phyloP scores from a whole-genome alignment of 805 yeast species.

The Candida stauntonica region DNA sequence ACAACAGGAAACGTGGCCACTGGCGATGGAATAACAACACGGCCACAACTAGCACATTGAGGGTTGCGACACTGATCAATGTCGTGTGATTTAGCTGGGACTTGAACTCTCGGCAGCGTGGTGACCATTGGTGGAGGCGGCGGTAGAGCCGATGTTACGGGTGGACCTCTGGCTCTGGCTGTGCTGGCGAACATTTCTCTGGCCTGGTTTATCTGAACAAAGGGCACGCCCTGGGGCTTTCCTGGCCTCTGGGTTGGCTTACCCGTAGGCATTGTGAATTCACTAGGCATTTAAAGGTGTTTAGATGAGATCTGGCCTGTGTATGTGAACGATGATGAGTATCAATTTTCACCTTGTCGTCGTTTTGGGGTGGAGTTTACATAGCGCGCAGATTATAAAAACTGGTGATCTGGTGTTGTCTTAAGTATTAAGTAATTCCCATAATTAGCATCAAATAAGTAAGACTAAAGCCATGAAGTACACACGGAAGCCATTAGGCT shows the following conservation, averaged over 20 bases:
- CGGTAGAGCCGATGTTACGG: slow-evolving; percentile 3
- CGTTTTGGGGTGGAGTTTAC: too few relatives aligned
- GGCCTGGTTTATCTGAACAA: slow-evolving; percentile 56
- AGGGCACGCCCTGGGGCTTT: slow-evolving; percentile 39
- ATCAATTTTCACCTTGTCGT: too few relatives aligned
- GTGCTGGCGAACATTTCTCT: slow-evolving; percentile 52
- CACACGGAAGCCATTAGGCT: slow-evolving; percentile 9
- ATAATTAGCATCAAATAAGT: too few relatives aligned
- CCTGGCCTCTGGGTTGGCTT: slow-evolving; percentile 12
- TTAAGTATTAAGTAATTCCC: too few relatives aligned
- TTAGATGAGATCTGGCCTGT: too few relatives aligned
- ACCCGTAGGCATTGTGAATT: slow-evolving; percentile 12
- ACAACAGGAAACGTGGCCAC: slow-evolving; percentile 56
- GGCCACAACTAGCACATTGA: slow-evolving; percentile 60
- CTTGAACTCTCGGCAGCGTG: slow-evolving; percentile 21
- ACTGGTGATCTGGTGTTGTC: too few relatives aligned
- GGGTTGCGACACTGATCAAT: slow-evolving; percentile 34
- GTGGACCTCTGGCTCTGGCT: slow-evolving; percentile 31
- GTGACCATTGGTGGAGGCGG: slow-evolving; percentile 12
- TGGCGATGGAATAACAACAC: slow-evolving; percentile 76
- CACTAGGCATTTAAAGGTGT: slow-evolving; percentile 6
- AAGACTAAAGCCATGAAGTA: slow-evolving; percentile 7
- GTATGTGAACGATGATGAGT: too few relatives aligned
- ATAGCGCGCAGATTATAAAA: too few relatives aligned
- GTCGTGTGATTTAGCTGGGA: slow-evolving; percentile 41